A percentile compares a stretch with the other conserved stretches of the same genome.
phyloP scores from a whole-genome alignment of 352 stramenopile species.

The Globisporangium perplexum region DNA sequence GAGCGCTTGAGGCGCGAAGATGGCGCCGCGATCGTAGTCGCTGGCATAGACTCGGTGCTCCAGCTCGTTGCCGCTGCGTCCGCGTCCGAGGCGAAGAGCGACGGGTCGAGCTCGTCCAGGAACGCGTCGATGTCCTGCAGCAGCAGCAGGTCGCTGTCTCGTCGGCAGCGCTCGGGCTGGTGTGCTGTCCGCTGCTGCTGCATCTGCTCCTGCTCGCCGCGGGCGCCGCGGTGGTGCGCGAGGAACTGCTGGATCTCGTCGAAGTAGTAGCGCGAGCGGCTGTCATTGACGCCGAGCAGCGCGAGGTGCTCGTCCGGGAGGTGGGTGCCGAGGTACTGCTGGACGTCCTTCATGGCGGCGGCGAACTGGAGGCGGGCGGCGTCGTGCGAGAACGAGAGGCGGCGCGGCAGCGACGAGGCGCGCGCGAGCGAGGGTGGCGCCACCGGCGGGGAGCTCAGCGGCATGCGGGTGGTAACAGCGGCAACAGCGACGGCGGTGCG shows the following conservation, averaged over 20 bases:
- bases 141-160: conserved; percentile 26
- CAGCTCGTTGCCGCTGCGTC: too few relatives aligned
- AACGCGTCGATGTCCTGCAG: conserved; percentile 24
- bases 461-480: too few relatives aligned
- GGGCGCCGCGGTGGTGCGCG: conserved; percentile 16
- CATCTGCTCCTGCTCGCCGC: conserved; percentile 12
- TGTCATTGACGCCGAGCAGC: conserved; percentile 43
- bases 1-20: conserved; percentile 9
- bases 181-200: not conserved
- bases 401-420: conserved; percentile 7
- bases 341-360: conserved; percentile 43
- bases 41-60: not conserved
- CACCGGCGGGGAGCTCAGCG: conserved; percentile 2
- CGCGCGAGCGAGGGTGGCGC: not conserved
- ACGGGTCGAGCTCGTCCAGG: conserved; percentile 48
- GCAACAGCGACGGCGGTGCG: too few relatives aligned
- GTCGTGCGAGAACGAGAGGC: conserved; percentile 13
- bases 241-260: conserved; percentile 58
- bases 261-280: conserved; percentile 40
- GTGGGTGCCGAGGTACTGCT: conserved; percentile 41
- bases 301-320: conserved; percentile 27
- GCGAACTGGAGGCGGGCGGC: conserved; percentile 27
- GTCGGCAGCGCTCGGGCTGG: not conserved
- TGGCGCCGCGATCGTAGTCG: conserved; percentile 1
- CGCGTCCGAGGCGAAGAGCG: conserved; percentile 23